Base-by-base conservation (phyloP, 306 rosid genomes). In the Begonia fuchsioides region DNA sequence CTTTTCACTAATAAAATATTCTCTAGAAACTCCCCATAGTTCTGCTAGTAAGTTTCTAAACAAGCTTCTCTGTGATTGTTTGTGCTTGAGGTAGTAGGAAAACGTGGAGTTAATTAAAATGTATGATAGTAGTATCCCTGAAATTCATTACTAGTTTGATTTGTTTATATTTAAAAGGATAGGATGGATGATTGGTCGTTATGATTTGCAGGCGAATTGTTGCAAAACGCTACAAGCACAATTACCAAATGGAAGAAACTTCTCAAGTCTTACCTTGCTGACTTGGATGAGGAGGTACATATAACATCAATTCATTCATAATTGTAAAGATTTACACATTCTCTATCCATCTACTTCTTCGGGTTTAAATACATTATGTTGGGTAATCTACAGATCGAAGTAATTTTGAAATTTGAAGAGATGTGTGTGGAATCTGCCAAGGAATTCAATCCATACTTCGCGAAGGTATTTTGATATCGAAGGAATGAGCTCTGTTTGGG, bases 381-480 rank as follows among this genome's bases (percentile, higher is more conserved):
- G 38, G 18, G 32, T 46, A 54, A 15, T 16, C 64, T 69, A 44
- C 77, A 92, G 98, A 92, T 92, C 32, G 98, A 92, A 68, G 85
- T 92, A 38, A 77, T 92, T 60, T 86, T 85, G 16, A 85, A 65
- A 69, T 82, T 86, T 59, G 98, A 92, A 73, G 98, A 92, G 56
- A 77, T 92, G 62, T 92, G 96, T 49, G 64, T 60, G 77, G 96
- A 92, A 78, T 92, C 94, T 49, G 74, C 84, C 8, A 86, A 73
- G 67, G 96, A 82, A 54, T 82, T 67, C 60, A 70, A 80, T 26
- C 77, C 76, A 13, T 70, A 76, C 61, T 92, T 92, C 61, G 73
- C 82, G 7, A 67, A 57, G 88, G 98, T 92, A 77, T 50, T 15
- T 49, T 49, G 39, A 2, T 10, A 1, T 26, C 7, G 35, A 26